These are phyloP conservation scores for Hypoxylon sp. DNA, from an alignment of 2,329 filamentous ascomycete species.

Conservation along the genomic window DNA sequence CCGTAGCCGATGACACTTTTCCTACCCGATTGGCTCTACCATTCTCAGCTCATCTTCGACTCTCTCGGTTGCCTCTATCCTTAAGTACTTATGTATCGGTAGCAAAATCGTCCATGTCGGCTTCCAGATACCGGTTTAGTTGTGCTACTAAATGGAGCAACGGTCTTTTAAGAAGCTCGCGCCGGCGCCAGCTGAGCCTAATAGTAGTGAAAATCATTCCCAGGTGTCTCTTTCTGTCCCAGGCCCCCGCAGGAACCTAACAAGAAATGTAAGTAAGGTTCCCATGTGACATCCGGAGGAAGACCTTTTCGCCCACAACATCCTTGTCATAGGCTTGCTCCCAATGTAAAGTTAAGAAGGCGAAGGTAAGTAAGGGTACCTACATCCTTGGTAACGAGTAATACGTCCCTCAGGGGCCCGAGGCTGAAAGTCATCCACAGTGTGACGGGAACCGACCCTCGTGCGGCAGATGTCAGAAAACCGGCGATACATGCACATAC, in stretches of 20 bases:
- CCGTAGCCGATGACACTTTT: constrained; percentile 8
- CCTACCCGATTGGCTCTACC: constrained; percentile 18
- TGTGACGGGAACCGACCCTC: constrained; percentile 40
- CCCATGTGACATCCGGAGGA: constrained; percentile 18
- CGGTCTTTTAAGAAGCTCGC: constrained; percentile 41
- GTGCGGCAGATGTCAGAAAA: constrained; percentile 38
- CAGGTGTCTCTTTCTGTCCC: constrained; percentile 25
- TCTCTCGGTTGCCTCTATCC: constrained; percentile 5
- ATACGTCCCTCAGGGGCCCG: not conserved
- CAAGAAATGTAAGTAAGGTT: constrained; percentile 38
- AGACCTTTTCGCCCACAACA: constrained; percentile 29
- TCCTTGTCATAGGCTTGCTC: constrained; percentile 37
- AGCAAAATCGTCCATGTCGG: constrained; percentile 12
- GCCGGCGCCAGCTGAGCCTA: constrained; percentile 31
- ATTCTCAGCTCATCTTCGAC: constrained; percentile 12
- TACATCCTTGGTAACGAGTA: not conserved
- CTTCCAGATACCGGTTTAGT: constrained; percentile 4
- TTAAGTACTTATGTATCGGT: constrained; percentile 14
- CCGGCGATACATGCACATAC: constrained; percentile 39
- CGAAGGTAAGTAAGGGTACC: constrained; percentile 30
- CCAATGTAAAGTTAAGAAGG: constrained; percentile 40
- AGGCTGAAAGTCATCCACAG: constrained; percentile 22
- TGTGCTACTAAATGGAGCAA: constrained; percentile 33
- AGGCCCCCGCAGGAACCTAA: constrained; percentile 36
- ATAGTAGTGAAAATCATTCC: constrained; percentile 5